Percentiles rank a stretch among this genome's conserved stretches.
phyloP scores from a whole-genome alignment of 164 flowering plant species.

The Aristolochia contorta region DNA sequence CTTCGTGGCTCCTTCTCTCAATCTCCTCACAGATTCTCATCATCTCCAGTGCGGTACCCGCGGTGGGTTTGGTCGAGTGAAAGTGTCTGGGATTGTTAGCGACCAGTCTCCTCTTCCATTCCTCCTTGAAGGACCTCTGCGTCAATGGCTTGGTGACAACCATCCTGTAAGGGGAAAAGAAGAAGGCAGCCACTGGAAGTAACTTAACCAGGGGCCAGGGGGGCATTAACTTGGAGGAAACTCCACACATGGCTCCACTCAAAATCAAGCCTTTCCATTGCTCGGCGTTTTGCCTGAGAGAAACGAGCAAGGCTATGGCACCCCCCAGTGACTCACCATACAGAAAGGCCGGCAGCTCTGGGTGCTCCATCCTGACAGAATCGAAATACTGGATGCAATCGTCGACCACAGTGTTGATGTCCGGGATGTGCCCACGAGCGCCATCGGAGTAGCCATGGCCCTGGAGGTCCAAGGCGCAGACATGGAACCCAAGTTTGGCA shows the following conservation, averaged over 20 bases:
- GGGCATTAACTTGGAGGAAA: conserved; percentile 27
- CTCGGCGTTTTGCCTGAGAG: conserved; percentile 15
- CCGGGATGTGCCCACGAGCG: conserved; percentile 28
- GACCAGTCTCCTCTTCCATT: conserved; percentile 13
- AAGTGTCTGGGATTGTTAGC: conserved; percentile 4
- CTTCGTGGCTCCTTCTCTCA: conserved; percentile 18
- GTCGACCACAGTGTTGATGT: conserved; percentile 13
- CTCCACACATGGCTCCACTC: conserved; percentile 39
- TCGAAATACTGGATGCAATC: conserved; percentile 34
- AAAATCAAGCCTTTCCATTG: conserved; percentile 32
- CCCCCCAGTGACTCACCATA: conserved; percentile 43
- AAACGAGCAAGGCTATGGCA: conserved; percentile 23
- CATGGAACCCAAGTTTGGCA: conserved; percentile 29
- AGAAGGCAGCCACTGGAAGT: conserved; percentile 24
- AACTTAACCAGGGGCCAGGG: conserved; percentile 29
- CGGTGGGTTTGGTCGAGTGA: conserved; percentile 9
- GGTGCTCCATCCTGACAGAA: conserved; percentile 8
- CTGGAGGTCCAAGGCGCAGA: conserved; percentile 34
- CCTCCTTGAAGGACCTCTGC: conserved; percentile 12
- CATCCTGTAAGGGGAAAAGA: conserved; percentile 22
- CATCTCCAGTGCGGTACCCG: conserved; percentile 16
- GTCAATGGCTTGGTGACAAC: conserved; percentile 6
- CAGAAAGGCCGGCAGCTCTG: conserved; percentile 24
- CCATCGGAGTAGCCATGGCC: conserved; percentile 47
- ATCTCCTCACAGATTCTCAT: conserved; percentile 19